Conservation (phyloP, 2,329 filamentous ascomycete species). For the Fonsecaea erecta region DNA sequence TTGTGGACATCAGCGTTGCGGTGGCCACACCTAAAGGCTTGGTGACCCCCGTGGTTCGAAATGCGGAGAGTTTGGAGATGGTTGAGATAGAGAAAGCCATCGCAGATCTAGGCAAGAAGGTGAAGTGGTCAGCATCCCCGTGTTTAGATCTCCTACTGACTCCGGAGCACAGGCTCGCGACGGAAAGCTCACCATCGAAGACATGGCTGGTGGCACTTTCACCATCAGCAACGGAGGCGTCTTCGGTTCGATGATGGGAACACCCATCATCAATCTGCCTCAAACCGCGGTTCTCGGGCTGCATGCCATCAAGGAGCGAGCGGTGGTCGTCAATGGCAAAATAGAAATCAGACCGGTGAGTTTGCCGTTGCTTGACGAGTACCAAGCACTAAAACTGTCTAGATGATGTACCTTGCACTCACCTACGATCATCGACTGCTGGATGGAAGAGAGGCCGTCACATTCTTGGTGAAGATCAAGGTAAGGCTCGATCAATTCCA, state of each 20-base stretch:
- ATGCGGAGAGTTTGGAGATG: slow-evolving; percentile 86
- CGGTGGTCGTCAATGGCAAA: slow-evolving; percentile 89
- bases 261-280: slow-evolving; percentile 85
- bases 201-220: slow-evolving; percentile 98
- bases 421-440: slow-evolving; percentile 97
- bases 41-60: slow-evolving; percentile 94
- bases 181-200: slow-evolving; percentile 95
- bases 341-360: slow-evolving; percentile 82
- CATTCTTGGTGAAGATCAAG: slow-evolving; percentile 96
- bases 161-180: slow-evolving; percentile 72
- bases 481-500: slow-evolving; percentile 12
- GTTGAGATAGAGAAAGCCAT: slow-evolving; percentile 88
- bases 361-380: slow-evolving; percentile 13
- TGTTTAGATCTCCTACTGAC: slow-evolving; percentile 13
- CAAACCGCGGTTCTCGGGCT: slow-evolving; percentile 76
- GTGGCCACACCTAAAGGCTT: slow-evolving; percentile 97
- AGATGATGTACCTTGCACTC: slow-evolving; percentile 98
- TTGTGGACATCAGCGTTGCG: slow-evolving; percentile 95
- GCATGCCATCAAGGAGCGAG: slow-evolving; percentile 94
- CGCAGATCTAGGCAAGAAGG: slow-evolving; percentile 94
- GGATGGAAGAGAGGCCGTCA: slow-evolving; percentile 92
- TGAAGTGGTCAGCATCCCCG: slow-evolving; percentile 43
- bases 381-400: slow-evolving; percentile 17
- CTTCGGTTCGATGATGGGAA: slow-evolving; percentile 96
- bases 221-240: slow-evolving; percentile 97